These are phyloP conservation scores for Venturia effusa DNA, from an alignment of 2,329 filamentous ascomycete species.

Conservation along the genomic window DNA sequence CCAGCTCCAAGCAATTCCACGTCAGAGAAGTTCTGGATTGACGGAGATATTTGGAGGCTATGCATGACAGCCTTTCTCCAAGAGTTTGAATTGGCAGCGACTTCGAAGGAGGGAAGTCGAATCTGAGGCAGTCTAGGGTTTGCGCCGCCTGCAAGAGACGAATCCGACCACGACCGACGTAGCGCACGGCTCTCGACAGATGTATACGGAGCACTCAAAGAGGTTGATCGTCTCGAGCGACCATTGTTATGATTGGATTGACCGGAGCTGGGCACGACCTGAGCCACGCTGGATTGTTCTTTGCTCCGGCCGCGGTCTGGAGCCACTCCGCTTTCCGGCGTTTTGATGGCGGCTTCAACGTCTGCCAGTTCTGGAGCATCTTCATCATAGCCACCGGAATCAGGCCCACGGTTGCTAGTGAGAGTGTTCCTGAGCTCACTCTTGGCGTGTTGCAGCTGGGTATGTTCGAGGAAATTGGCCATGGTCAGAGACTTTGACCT, in stretches of 20 bases:
- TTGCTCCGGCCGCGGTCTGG: not conserved
- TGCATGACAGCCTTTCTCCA: constrained; percentile 10
- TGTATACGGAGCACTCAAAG: not conserved
- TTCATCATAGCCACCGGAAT: constrained; percentile 9
- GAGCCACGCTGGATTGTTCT: not conserved
- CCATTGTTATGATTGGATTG: not conserved
- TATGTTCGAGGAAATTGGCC: not conserved
- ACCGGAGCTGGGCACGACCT: not conserved
- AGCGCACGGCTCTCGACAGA: not conserved
- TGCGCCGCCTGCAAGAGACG: not conserved
- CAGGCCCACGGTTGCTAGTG: constrained; percentile 4
- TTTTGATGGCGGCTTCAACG: not conserved
- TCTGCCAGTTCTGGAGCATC: constrained; percentile 6
- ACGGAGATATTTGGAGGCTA: constrained; percentile 10
- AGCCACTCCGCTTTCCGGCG: not conserved
- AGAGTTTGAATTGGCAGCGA: not conserved
- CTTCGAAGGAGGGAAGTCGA: constrained; percentile 7
- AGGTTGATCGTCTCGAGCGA: not conserved
- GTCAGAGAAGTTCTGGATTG: not conserved
- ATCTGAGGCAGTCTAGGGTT: not conserved
- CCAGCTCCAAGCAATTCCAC: not conserved
- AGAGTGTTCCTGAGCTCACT: constrained; percentile 10
- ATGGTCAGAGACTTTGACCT: constrained; percentile 9
- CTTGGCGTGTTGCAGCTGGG: constrained; percentile 7
- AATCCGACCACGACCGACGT: constrained; percentile 5